Evolutionary conservation across 345 rosid genomes (phyloP).

Genomic region (Combretum micranthum): DNA sequence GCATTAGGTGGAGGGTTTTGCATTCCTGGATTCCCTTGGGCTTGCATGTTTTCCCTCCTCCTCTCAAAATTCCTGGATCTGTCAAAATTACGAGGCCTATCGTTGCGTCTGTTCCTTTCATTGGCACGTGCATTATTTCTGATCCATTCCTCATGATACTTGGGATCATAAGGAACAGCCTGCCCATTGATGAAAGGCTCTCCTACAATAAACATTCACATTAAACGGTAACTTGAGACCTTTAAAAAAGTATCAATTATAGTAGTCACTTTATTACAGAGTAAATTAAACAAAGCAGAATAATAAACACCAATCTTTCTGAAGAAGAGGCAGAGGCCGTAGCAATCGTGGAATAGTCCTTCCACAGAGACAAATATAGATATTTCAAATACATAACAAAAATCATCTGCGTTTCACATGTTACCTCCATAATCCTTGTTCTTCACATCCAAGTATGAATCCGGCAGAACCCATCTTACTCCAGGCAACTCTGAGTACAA

Average conservation of each 20-base stretch:
- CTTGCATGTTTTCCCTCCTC: slow-evolving; percentile 62
- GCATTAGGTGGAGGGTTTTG: slow-evolving; percentile 9
- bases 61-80: slow-evolving; percentile 85
- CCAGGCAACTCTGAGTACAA: slow-evolving; percentile 51
- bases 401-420: not conserved
- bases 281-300: slow-evolving; percentile 1
- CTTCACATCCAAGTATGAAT: slow-evolving; percentile 86
- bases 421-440: slow-evolving; percentile 97
- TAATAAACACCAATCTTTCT: not conserved
- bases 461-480: slow-evolving; percentile 98
- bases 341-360: not conserved
- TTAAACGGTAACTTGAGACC: too few relatives aligned
- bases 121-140: slow-evolving; percentile 86
- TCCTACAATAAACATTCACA: slow-evolving; percentile 52
- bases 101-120: slow-evolving; percentile 84
- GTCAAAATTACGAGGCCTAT: slow-evolving; percentile 66
- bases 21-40: slow-evolving; percentile 3
- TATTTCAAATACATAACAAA: not conserved
- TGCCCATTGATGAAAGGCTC: slow-evolving; percentile 92
- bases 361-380: not conserved
- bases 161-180: slow-evolving; percentile 95
- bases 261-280: not conserved
- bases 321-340: too few relatives aligned
- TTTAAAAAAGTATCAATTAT: too few relatives aligned
- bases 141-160: slow-evolving; percentile 97